phyloP scores from a whole-genome alignment of 352 stramenopile species.

The Nothophytophthora sp. region DNA sequence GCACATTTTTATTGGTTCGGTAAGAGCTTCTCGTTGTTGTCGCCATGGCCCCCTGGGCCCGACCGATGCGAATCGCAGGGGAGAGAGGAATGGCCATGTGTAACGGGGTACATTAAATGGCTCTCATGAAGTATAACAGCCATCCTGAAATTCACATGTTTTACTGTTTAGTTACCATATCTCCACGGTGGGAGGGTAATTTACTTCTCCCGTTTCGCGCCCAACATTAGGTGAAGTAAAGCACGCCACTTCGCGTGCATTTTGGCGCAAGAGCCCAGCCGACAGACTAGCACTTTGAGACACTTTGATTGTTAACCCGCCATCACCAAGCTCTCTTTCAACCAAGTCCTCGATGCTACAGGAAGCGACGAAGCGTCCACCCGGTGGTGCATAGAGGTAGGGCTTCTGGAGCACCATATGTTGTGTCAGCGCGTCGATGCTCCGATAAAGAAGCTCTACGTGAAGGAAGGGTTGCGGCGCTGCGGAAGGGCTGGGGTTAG shows the following conservation, averaged over 20 bases:
- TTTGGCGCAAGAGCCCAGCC: not conserved
- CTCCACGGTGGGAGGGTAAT: no score
- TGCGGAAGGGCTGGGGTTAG: not conserved
- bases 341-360: not conserved
- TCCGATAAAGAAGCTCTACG: not conserved
- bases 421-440: not conserved
- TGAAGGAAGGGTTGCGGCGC: not conserved
- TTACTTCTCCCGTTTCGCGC: not conserved
- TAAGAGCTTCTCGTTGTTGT: no score
- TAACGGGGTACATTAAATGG: no score
- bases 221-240: no score
- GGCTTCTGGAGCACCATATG: not conserved
- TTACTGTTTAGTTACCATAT: no score
- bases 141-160: no score
- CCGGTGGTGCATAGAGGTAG: conserved; percentile 1
- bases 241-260: not conserved
- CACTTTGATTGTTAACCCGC: not conserved
- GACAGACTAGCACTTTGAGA: not conserved
- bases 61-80: no score
- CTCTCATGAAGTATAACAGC: no score
- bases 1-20: no score
- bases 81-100: no score
- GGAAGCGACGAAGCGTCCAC: not conserved
- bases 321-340: not conserved
- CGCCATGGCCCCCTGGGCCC: no score